These are phyloP conservation scores for Penicillium angulare DNA, from an alignment of 495 filamentous ascomycete genomes.

Conservation along the genomic window DNA sequence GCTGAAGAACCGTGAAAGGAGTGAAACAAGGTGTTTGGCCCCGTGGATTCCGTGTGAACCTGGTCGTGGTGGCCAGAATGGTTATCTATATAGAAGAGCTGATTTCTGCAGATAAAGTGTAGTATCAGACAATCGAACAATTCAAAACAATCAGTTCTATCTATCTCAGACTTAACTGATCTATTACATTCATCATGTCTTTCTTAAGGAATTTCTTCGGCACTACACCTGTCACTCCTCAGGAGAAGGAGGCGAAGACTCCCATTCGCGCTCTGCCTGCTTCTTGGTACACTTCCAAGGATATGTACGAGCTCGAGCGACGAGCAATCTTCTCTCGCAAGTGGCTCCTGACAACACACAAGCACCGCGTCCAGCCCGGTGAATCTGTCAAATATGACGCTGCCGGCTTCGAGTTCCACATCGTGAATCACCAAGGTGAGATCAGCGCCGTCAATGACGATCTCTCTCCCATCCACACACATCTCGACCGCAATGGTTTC, in stretches of 20 bases:
- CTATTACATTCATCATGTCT: conserved; percentile 19
- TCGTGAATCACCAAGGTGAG: conserved; percentile 38
- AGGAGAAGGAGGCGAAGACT: conserved; percentile 15
- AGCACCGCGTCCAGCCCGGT: conserved; percentile 41
- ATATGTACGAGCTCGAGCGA: conserved; percentile 48
- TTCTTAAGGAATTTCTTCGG: conserved; percentile 32
- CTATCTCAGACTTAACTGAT: conserved; percentile 1
- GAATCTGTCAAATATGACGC: conserved; percentile 45
- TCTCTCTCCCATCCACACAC: conserved; percentile 37
- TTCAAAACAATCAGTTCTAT: neutral
- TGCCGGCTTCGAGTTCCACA: conserved; percentile 46
- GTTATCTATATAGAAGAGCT: conserved; percentile 19
- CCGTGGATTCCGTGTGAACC: conserved; percentile 7
- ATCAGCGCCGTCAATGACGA: conserved; percentile 50
- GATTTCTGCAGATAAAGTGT: too few species aligned
- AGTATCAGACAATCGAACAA: too few species aligned
- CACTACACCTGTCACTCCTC: conserved; percentile 13
- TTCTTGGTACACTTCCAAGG: conserved; percentile 44
- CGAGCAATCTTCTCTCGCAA: conserved; percentile 47
- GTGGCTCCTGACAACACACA: conserved; percentile 53
- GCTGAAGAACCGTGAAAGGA: conserved; percentile 4
- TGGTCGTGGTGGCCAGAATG: conserved; percentile 11
- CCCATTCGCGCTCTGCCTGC: conserved; percentile 42
- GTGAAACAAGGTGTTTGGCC: conserved; percentile 2
- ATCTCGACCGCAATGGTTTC: conserved; percentile 47